A percentile compares a stretch with the other conserved stretches of the same genome.
These are phyloP conservation scores for Colletotrichum lini DNA, from an alignment of 2,329 filamentous ascomycete genomes.

Conservation along the genomic window DNA sequence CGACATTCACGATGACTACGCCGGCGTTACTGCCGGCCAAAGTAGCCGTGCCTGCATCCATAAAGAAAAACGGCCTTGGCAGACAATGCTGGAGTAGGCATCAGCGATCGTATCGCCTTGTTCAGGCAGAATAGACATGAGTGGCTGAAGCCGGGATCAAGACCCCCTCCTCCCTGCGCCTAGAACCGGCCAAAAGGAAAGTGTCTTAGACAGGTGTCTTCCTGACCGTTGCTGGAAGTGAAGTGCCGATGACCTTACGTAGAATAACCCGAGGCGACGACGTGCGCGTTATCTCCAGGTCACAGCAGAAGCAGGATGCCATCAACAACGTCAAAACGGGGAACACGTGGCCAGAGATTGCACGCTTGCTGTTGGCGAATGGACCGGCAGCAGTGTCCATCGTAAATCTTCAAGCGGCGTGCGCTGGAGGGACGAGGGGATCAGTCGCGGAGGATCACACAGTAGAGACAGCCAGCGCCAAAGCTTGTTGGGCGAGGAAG, in stretches of 20 bases:
- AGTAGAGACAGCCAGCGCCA: not conserved
- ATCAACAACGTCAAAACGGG: not conserved
- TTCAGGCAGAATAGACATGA: no score
- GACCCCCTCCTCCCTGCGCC: not conserved
- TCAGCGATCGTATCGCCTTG: no score
- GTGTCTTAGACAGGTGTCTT: constrained; percentile 17
- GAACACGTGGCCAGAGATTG: not conserved
- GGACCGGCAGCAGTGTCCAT: not conserved
- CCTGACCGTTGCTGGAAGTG: constrained; percentile 37
- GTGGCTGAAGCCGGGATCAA: no score
- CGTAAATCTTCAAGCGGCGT: not conserved
- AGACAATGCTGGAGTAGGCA: no score
- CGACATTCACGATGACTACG: no score
- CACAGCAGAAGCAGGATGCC: not conserved
- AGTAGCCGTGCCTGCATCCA: no score
- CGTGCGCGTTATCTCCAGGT: not conserved
- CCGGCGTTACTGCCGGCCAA: no score
- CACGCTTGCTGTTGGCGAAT: not conserved
- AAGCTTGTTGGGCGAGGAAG: not conserved
- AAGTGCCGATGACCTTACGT: no score
- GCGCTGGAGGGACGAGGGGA: not conserved
- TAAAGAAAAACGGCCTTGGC: no score
- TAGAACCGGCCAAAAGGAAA: not conserved
- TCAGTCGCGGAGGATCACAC: not conserved
- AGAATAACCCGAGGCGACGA: not conserved